Percentiles rank a stretch among this genome's conserved stretches.
These are phyloP conservation scores for Botrytis hyacinthi DNA, from an alignment of 2,329 filamentous ascomycete species.

Conservation along the genomic window DNA sequence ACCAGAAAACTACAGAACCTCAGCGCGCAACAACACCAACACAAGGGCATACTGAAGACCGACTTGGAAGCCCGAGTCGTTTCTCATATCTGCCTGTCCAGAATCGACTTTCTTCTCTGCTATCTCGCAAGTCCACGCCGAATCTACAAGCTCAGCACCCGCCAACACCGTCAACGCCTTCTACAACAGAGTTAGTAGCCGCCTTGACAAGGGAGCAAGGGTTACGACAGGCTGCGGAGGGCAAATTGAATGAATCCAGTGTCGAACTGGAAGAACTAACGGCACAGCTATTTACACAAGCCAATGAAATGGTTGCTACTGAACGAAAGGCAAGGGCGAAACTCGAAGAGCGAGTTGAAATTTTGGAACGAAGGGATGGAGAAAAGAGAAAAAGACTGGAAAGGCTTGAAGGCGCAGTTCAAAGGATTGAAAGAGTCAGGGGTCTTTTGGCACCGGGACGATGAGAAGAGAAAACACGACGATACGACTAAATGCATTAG, in stretches of 20 bases:
- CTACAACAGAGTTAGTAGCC: slow-evolving; percentile 53
- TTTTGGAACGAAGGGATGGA: slow-evolving; percentile 66
- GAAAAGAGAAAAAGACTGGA: slow-evolving; percentile 70
- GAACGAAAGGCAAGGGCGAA: slow-evolving; percentile 69
- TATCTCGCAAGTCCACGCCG: slow-evolving; percentile 49
- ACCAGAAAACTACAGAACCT: slow-evolving; percentile 24
- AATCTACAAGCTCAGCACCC: slow-evolving; percentile 37
- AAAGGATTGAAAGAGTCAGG: slow-evolving; percentile 68
- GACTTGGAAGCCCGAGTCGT: slow-evolving; percentile 32
- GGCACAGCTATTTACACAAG: slow-evolving; percentile 73
- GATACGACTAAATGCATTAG: slow-evolving; percentile 10
- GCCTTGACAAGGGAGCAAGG: slow-evolving; percentile 65
- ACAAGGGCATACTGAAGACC: slow-evolving; percentile 37
- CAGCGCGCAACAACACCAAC: slow-evolving; percentile 17
- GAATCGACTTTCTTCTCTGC: slow-evolving; percentile 45
- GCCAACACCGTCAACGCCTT: slow-evolving; percentile 31
- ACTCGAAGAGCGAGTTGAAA: slow-evolving; percentile 67
- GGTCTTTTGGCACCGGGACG: slow-evolving; percentile 48
- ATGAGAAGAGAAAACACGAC: slow-evolving; percentile 24
- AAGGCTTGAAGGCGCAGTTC: slow-evolving; percentile 67
- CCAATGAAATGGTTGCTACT: slow-evolving; percentile 81
- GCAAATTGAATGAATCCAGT: slow-evolving; percentile 62
- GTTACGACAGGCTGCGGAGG: slow-evolving; percentile 67
- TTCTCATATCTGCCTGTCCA: slow-evolving; percentile 36
- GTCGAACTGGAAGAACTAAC: slow-evolving; percentile 77